Evolutionary conservation across 768 basidiomycete species (phyloP), one percentile per base, ranked within the genome.

Genomic region (Butyriboletus loyo): DNA sequence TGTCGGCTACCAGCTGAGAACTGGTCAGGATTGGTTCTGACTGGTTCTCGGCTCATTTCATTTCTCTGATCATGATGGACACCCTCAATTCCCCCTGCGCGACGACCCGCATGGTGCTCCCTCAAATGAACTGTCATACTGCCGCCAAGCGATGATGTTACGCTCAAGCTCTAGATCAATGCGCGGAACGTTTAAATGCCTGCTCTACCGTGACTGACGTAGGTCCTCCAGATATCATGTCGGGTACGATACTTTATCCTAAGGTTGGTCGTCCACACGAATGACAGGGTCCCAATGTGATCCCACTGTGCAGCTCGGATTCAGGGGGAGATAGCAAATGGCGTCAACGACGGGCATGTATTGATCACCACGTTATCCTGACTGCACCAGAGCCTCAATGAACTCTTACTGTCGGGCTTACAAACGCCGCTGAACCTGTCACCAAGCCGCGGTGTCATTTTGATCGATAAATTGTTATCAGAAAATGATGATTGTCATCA

Each of bases 361-460:
- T 27, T 15, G 21, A 36, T 36, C 52, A 49, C 59, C 54, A 57
- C 51, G 61, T 46, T 56, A 25, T 21, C 39, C 24, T 24, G 37
- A 25, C 51, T 53, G 34, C 36, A 34, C 44, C 11, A 46, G n/a
- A n/a, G n/a, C n/a, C 46, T 63, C 53, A 44, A 39, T 40, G 61
- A 39, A 21, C 54, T 35, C 24, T 32, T 21, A 34, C 21, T 30
- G 42, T 37, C 46, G 37, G 44, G 25, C 46, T 41, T 51, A 50
- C 50, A 50, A 53, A 46, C 54, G 34, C 59, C 62, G 58, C 42
- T 60, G 49, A 60, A 56, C 51, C 47, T 49, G 46, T 43, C 42
- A 30, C 24, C 37, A 52, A 44, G 47, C 46, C 28, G 43, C 61
- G 61, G 61, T 44, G 4, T 31, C 42, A 49, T 42, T 41, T 42